phyloP scores from a whole-genome alignment of 192 early-diverging fungal species.

The Linnemannia exigua region DNA sequence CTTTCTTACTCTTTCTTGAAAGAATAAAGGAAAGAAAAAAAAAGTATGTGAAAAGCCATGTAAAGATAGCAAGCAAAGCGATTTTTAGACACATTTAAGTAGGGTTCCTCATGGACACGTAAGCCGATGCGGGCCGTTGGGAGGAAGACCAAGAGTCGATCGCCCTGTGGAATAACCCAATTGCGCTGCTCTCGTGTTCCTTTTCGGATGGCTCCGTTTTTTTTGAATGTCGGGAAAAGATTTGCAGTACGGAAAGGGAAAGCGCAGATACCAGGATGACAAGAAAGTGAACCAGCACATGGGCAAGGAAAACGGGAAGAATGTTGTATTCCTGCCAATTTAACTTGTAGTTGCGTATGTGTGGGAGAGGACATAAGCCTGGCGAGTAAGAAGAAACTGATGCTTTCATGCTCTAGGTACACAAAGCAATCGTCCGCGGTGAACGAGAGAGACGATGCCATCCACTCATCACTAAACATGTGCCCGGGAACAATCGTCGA shows the following conservation, averaged over 20 bases:
- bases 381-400: too few relatives aligned
- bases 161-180: background rate
- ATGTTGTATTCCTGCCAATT: background rate
- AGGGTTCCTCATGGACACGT: background rate
- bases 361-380: background rate
- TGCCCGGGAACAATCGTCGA: background rate
- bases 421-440: background rate
- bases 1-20: background rate
- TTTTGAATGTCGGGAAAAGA: background rate
- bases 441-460: background rate
- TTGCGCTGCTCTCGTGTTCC: background rate
- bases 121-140: slow-evolving; percentile 4
- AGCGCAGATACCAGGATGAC: background rate
- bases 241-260: background rate
- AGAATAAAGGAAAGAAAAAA: background rate
- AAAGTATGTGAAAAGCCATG: background rate
- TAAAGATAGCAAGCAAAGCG: too few relatives aligned
- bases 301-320: background rate
- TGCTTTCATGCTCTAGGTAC: too few relatives aligned
- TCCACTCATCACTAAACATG: background rate
- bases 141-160: background rate
- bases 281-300: background rate
- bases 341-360: background rate
- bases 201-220: background rate
- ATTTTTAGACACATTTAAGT: too few relatives aligned